phyloP scores from a whole-genome alignment of 768 basidiomycete species.

The Leucocoprinus leucothites region DNA sequence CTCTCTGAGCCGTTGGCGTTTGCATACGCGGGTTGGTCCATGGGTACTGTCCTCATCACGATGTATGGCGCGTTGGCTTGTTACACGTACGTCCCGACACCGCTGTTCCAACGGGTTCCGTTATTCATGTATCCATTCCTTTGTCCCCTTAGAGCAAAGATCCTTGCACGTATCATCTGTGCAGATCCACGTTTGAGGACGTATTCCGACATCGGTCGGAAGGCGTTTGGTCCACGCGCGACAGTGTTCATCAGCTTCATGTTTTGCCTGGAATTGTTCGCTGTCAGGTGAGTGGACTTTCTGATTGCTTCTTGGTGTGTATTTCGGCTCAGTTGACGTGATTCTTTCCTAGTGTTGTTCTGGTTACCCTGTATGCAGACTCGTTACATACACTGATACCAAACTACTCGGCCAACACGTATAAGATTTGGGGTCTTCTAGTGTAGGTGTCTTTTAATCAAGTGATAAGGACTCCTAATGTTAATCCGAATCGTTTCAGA shows the following conservation, averaged over 20 bases:
- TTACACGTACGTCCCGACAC: constrained; percentile 66
- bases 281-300: constrained; percentile 56
- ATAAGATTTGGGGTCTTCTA: constrained; percentile 71
- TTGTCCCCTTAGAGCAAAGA: constrained; percentile 62
- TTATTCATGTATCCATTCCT: not conserved
- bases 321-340: not conserved
- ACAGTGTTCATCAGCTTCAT: constrained; percentile 62
- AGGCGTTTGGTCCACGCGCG: constrained; percentile 80
- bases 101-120: not conserved
- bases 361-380: constrained; percentile 90
- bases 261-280: constrained; percentile 87
- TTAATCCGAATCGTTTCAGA: constrained; percentile 32
- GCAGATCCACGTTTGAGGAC: constrained; percentile 69
- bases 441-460: constrained; percentile 44
- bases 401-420: constrained; percentile 58
- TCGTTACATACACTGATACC: constrained; percentile 76
- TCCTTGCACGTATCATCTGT: constrained; percentile 75
- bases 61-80: constrained; percentile 80
- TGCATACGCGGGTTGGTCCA: constrained; percentile 86
- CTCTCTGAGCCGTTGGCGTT: constrained; percentile 90
- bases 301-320: not conserved
- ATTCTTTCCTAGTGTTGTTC: constrained; percentile 55
- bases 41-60: constrained; percentile 70
- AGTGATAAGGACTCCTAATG: not conserved
- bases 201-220: constrained; percentile 86